Evolutionary conservation across 78 protist genomes (phyloP).

Genomic region (Dictyostelium brefeldianum): DNA sequence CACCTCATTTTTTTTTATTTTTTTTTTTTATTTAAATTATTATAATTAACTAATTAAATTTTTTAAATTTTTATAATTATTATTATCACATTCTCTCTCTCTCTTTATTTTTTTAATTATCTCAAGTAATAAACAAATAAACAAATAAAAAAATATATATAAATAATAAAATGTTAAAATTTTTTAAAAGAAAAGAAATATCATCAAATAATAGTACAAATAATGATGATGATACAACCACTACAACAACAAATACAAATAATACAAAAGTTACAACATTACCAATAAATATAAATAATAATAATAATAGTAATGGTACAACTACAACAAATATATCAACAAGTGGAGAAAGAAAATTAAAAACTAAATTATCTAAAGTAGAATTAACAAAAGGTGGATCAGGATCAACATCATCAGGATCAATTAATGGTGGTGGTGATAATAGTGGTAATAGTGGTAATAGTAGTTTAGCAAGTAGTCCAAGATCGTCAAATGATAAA

Average conservation of each 20-base stretch:
- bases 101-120: no score
- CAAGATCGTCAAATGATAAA: constrained; percentile 15
- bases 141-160: background rate
- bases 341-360: constrained; percentile 6
- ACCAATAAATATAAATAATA: background rate
- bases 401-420: background rate
- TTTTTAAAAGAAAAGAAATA: background rate
- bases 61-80: no score
- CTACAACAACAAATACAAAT: background rate
- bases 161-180: background rate
- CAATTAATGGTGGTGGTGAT: no score
- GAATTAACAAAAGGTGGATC: background rate
- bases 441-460: background rate
- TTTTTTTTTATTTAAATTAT: no score
- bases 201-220: background rate
- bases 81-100: no score
- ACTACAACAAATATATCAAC: background rate
- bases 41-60: no score
- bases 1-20: no score
- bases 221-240: background rate
- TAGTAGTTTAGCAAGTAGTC: constrained; percentile 20
- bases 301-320: background rate
- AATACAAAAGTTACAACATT: background rate
- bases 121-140: no score
- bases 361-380: constrained; percentile 12